A percentile compares a stretch with the other conserved stretches of the same genome.
Conservation (phyloP, 2,329 filamentous ascomycete species). For the Aspergillus arachidicola region DNA sequence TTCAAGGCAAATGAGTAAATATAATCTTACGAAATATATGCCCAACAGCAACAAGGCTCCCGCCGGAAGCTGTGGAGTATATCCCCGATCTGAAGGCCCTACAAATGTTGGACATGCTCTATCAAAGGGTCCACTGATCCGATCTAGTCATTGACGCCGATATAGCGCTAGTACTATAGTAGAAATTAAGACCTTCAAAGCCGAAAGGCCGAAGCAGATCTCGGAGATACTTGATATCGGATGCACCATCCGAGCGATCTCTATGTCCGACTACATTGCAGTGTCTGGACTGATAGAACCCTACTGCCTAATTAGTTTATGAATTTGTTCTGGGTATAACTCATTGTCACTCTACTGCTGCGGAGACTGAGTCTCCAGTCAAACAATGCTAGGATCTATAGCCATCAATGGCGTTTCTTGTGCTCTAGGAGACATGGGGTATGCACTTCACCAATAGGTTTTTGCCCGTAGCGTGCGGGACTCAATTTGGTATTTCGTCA, state of each 20-base stretch:
- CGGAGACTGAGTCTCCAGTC: not conserved
- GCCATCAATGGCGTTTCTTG: not conserved
- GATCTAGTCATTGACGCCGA: not conserved
- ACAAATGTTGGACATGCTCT: no score
- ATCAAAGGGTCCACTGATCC: not conserved
- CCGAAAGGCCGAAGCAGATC: not conserved
- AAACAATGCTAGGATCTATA: not conserved
- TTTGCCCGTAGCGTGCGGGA: not conserved
- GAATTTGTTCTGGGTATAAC: not conserved
- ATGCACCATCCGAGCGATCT: not conserved
- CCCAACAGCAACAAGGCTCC: not conserved
- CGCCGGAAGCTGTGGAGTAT: no score
- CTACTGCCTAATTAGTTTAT: not conserved
- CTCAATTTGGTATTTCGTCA: not conserved
- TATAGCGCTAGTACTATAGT: not conserved
- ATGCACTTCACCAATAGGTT: not conserved
- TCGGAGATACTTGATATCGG: not conserved
- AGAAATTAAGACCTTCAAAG: not conserved
- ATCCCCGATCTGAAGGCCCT: not conserved
- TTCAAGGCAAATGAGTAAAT: not conserved
- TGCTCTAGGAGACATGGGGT: not conserved
- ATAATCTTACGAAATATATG: not conserved
- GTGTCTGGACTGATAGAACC: not conserved
- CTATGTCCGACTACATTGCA: not conserved
- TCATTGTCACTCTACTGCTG: not conserved